Conservation (phyloP, 345 rosid genomes). For the Gossypium anomalum region DNA sequence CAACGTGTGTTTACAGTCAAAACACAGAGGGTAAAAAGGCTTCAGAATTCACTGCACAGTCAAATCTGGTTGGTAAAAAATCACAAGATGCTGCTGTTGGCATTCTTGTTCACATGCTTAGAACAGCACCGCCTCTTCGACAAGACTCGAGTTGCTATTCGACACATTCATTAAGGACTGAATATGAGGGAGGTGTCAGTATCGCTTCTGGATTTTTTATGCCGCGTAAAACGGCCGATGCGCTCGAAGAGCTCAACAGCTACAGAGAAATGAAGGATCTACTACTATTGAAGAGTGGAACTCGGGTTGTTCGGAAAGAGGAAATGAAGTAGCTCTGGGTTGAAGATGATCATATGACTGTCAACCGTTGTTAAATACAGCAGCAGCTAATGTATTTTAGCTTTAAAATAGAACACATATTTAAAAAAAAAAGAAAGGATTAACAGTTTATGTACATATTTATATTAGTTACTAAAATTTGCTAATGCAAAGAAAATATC, state of each 20-base stretch:
- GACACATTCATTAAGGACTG: conserved; percentile 40
- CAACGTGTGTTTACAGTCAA: conserved; percentile 32
- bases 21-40: conserved; percentile 40
- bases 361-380: neutral
- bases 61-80: conserved; percentile 42
- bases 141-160: conserved; percentile 70
- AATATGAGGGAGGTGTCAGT: conserved; percentile 45
- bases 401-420: neutral
- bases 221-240: conserved; percentile 69
- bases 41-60: conserved; percentile 41
- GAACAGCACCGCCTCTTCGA: conserved; percentile 72
- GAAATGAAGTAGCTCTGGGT: conserved; percentile 7
- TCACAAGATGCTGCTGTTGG: conserved; percentile 95
- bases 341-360: neutral
- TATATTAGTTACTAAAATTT: neutral
- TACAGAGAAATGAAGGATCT: conserved; percentile 77
- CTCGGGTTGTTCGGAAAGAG: conserved; percentile 36
- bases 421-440: neutral
- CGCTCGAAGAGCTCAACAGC: conserved; percentile 77
- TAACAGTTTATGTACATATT: conserved; percentile 2
- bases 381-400: neutral
- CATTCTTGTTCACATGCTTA: conserved; percentile 70
- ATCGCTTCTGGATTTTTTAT: conserved; percentile 65
- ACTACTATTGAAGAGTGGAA: conserved; percentile 69
- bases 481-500: neutral